A percentile compares a stretch with the other conserved stretches of the same genome.
phyloP scores from a whole-genome alignment of 768 basidiomycete species.

The Mycena venus region DNA sequence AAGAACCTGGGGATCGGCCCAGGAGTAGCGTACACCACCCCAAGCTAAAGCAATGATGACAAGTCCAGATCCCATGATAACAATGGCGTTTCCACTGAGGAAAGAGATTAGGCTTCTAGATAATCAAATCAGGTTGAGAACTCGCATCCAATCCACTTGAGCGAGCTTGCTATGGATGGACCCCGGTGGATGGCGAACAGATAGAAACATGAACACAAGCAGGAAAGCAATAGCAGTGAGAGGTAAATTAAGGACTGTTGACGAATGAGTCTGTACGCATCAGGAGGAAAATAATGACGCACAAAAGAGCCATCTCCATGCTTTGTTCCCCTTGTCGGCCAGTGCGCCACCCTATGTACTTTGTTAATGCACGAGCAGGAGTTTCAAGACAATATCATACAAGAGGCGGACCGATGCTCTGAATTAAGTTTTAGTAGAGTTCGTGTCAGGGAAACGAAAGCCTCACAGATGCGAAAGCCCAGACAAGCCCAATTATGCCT shows the following conservation, averaged over 20 bases:
- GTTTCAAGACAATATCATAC: no score
- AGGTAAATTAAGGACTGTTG: constrained; percentile 52
- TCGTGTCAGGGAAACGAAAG: neutral
- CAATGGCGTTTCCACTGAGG: constrained; percentile 51
- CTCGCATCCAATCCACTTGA: constrained; percentile 54
- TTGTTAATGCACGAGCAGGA: no score
- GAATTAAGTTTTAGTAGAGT: neutral
- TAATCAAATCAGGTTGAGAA: neutral
- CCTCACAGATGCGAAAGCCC: constrained; percentile 48
- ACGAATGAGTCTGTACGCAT: neutral
- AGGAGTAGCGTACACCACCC: constrained; percentile 54
- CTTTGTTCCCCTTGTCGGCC: constrained; percentile 31
- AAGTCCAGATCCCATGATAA: constrained; percentile 46
- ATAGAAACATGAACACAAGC: constrained; percentile 36
- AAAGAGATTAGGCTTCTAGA: neutral
- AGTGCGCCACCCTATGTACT: constrained; percentile 42
- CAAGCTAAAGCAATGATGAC: constrained; percentile 55
- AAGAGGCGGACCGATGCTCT: constrained; percentile 33
- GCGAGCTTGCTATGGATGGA: constrained; percentile 43
- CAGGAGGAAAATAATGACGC: constrained; percentile 1
- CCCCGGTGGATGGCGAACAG: constrained; percentile 43
- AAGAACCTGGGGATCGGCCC: constrained; percentile 52
- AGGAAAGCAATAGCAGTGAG: constrained; percentile 37
- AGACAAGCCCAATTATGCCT: constrained; percentile 45
- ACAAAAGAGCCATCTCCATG: constrained; percentile 50